Evolutionary conservation across 2,329 filamentous ascomycete species (phyloP).

Genomic region (Exophiala viscosa): DNA sequence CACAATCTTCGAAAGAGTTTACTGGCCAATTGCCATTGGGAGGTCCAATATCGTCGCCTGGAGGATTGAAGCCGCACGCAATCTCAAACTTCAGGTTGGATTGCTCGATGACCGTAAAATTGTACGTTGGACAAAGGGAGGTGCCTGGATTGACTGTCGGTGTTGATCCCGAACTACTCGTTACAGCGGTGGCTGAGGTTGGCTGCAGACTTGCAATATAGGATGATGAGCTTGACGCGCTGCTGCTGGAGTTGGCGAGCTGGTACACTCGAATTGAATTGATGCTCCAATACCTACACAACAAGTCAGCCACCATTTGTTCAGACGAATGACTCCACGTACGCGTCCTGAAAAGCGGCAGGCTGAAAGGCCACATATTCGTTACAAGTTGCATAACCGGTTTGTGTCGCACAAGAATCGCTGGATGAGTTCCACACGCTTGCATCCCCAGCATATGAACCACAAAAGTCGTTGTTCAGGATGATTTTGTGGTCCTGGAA

Average conservation of each 20-base stretch:
- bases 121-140: conserved; percentile 22
- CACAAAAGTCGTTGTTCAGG: conserved; percentile 77
- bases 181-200: conserved; percentile 11
- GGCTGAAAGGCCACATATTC: conserved; percentile 25
- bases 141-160: conserved; percentile 13
- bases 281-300: conserved; percentile 24
- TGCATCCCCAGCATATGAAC: conserved; percentile 70
- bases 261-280: conserved; percentile 28
- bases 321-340: conserved; percentile 2
- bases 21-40: conserved; percentile 17
- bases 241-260: conserved; percentile 13
- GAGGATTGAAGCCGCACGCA: conserved; percentile 21
- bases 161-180: conserved; percentile 2
- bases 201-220: conserved; percentile 25
- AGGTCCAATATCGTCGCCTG: conserved; percentile 16
- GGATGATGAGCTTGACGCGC: conserved; percentile 6
- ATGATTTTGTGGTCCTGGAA: conserved; percentile 68
- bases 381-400: conserved; percentile 20
- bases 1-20: conserved; percentile 22
- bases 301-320: neutral
- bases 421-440: conserved; percentile 23
- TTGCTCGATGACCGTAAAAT: conserved; percentile 22
- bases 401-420: conserved; percentile 20
- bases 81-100: conserved; percentile 21
- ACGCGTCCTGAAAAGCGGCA: conserved; percentile 23